A percentile compares a stretch with the other conserved stretches of the same genome.
Evolutionary conservation across 371 early-diverging fungal species (phyloP).

Genomic region (Entomophthora muscae): DNA sequence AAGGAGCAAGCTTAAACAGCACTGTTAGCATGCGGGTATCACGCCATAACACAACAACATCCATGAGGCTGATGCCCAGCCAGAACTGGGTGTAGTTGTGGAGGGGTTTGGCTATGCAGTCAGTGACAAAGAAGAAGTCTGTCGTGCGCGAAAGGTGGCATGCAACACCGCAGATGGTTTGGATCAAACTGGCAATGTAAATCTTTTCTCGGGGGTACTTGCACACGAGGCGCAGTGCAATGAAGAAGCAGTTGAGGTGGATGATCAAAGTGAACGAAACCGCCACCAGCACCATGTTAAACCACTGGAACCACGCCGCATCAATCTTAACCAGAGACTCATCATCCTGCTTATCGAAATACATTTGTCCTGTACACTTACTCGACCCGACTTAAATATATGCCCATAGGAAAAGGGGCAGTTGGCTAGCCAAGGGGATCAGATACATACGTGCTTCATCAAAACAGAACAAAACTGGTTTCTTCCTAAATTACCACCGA

Average conservation of each 20-base stretch:
- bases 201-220: not conserved
- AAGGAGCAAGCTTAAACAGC: too few relatives aligned
- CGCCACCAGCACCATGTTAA: not conserved
- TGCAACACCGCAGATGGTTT: not conserved
- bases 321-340: not conserved
- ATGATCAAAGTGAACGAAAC: not conserved
- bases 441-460: too few relatives aligned
- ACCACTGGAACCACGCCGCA: not conserved
- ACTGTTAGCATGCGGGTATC: too few relatives aligned
- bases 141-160: not conserved
- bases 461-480: too few relatives aligned
- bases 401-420: too few relatives aligned
- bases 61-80: slow-evolving; percentile 43
- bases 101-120: not conserved
- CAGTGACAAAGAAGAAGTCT: not conserved
- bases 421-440: too few relatives aligned
- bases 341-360: too few relatives aligned
- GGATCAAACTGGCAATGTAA: not conserved
- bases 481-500: too few relatives aligned
- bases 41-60: slow-evolving; percentile 72
- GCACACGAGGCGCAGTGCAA: not conserved
- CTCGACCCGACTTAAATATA: too few relatives aligned
- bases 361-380: too few relatives aligned
- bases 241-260: not conserved
- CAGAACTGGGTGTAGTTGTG: slow-evolving; percentile 63